A percentile compares a stretch with the other conserved stretches of the same genome.
Conservation (phyloP, 2,329 filamentous ascomycete genomes). For the Nemania sp. region DNA sequence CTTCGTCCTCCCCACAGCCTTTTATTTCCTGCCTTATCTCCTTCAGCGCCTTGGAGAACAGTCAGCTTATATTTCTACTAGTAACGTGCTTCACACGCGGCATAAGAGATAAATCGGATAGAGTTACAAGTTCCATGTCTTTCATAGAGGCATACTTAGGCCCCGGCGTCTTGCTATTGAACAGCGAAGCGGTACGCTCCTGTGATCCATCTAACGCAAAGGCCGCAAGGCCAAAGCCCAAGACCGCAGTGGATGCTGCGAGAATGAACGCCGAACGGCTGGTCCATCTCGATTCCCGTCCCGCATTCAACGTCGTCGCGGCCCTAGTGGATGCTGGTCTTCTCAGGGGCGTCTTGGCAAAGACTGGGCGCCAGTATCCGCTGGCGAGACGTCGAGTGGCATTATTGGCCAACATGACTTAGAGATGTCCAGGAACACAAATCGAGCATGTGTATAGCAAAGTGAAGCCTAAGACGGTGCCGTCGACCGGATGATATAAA, state of each 20-base stretch:
- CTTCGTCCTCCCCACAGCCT: slow-evolving; percentile 44
- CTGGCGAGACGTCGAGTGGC: slow-evolving; percentile 21
- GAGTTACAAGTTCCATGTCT: slow-evolving; percentile 54
- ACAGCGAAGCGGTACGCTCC: slow-evolving; percentile 32
- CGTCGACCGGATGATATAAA: neutral
- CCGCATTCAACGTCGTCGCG: neutral
- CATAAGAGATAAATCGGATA: neutral
- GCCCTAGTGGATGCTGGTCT: slow-evolving; percentile 12
- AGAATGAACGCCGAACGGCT: slow-evolving; percentile 37
- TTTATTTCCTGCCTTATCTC: slow-evolving; percentile 55
- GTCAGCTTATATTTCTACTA: slow-evolving; percentile 1
- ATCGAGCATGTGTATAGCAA: neutral
- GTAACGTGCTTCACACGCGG: neutral
- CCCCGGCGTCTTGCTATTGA: slow-evolving; percentile 34
- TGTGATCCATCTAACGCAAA: slow-evolving; percentile 31
- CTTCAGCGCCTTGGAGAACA: slow-evolving; percentile 52
- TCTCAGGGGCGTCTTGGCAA: slow-evolving; percentile 11
- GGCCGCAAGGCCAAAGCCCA: slow-evolving; percentile 38
- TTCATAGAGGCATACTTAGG: slow-evolving; percentile 51
- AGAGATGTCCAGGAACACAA: slow-evolving; percentile 7
- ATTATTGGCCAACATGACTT: slow-evolving; percentile 19
- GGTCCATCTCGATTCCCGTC: slow-evolving; percentile 34
- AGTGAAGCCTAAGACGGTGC: neutral
- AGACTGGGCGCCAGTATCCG: slow-evolving; percentile 16
- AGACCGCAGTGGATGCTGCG: slow-evolving; percentile 36